Base-by-base conservation (phyloP, 495 filamentous ascomycete species). In the Neurospora africana region DNA sequence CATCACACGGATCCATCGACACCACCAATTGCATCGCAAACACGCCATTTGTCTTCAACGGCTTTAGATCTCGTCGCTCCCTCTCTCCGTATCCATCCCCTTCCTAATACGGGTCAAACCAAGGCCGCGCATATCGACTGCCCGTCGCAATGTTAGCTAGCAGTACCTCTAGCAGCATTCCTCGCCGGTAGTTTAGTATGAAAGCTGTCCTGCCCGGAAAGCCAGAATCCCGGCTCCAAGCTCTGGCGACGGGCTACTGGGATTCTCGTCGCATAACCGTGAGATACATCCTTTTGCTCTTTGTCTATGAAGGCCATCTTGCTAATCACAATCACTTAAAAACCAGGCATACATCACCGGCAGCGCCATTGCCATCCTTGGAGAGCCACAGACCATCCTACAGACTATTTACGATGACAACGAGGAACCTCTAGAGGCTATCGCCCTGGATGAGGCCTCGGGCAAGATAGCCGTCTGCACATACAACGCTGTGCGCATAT, bases 401-500 rank as follows among this genome's bases (percentile, higher is more conserved):
- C 95, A 98, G 82, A 98, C 95, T 0, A 92, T 94, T 72, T 97
- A 97, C 83, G 88, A 94, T 78, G 90, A 95, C 74, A 90, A 94
- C 79, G 86, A 88, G 43, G 83, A 87, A 8, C 82, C 83, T 6
- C 87, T 98, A 43, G 87, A 93, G 65, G 89, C 91, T 13, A 86
- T 97, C 35, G 85, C 88, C 21, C 87, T 98, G 72, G 91, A 96
- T 75, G 92, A 97, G 75, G 82, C 83, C 17, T 89, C 93, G 38
- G 95, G 94, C 9, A 97, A 93, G 84, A 92, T 99, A 79, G 93
- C 93, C 39, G 86, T 88, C 68, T 91, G 88, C 79, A 87, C 90
- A 37, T 84, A 84, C 5, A 81, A 81, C n/a, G 84, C 85, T 72
- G 87, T 94, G 41, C 89, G 91, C 76, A 82, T 97, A 68, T 97